These are phyloP conservation scores for Mytilinidion resinicola DNA, from an alignment of 495 filamentous ascomycete species.

Conservation along the genomic window DNA sequence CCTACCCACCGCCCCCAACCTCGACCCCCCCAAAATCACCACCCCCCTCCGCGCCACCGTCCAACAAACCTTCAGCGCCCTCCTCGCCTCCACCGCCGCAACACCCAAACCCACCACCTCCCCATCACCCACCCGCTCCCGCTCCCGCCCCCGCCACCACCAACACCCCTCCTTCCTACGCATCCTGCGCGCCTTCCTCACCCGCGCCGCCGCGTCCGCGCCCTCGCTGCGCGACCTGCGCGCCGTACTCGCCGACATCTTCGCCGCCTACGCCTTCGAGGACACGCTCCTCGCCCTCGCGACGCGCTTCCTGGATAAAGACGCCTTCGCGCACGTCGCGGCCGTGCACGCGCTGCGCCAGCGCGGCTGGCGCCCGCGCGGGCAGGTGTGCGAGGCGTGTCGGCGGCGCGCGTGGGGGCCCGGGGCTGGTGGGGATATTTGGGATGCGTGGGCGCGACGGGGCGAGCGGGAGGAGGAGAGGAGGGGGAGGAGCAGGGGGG, in stretches of 20 bases:
- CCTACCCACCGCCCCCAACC: constrained; percentile 5
- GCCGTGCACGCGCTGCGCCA: constrained; percentile 69
- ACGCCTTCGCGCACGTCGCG: constrained; percentile 78
- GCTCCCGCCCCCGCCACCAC: not conserved
- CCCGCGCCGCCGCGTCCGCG: constrained; percentile 71
- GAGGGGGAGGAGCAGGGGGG: constrained; percentile 20
- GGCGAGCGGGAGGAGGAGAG: constrained; percentile 35
- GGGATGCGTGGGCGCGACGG: constrained; percentile 69
- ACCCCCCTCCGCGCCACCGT: constrained; percentile 67
- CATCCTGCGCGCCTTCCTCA: constrained; percentile 85
- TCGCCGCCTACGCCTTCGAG: constrained; percentile 92
- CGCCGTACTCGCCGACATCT: constrained; percentile 76
- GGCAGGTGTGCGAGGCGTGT: constrained; percentile 82
- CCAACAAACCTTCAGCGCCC: constrained; percentile 82
- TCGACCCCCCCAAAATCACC: constrained; percentile 45
- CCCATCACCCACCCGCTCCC: constrained; percentile 32
- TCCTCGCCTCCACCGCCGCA: constrained; percentile 50
- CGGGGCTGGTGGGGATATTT: constrained; percentile 69
- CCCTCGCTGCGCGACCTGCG: constrained; percentile 84
- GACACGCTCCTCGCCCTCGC: constrained; percentile 78
- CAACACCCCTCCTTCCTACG: constrained; percentile 70
- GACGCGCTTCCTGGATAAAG: constrained; percentile 79
- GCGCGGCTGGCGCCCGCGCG: constrained; percentile 80
- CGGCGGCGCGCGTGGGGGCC: constrained; percentile 82
- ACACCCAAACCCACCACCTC: constrained; percentile 49